Conservation (phyloP, 176 grass and related monocot genomes). For the Avena atlantica region DNA sequence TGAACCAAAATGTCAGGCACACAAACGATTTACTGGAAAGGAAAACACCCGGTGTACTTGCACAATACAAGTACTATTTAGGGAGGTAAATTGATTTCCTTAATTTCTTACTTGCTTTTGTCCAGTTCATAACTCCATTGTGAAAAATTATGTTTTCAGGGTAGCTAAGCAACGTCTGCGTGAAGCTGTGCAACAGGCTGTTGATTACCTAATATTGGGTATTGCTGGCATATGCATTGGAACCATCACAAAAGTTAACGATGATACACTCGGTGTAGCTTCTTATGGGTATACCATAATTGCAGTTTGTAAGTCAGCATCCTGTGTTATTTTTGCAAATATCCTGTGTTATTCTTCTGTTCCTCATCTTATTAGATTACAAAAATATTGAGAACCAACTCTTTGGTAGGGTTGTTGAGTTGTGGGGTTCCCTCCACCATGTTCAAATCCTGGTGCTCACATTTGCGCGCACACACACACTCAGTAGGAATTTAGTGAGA, state of each 20-base stretch:
- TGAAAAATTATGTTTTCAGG: slow-evolving; percentile 55
- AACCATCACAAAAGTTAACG: slow-evolving; percentile 64
- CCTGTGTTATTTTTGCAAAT: slow-evolving; percentile 23
- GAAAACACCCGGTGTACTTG: slow-evolving; percentile 60
- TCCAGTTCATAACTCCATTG: slow-evolving; percentile 32
- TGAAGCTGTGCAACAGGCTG: slow-evolving; percentile 57
- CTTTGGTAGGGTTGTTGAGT: not conserved
- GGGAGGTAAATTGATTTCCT: slow-evolving; percentile 64
- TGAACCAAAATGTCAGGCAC: slow-evolving; percentile 34
- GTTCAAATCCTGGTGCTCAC: not conserved
- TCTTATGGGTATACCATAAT: slow-evolving; percentile 77
- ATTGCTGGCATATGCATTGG: slow-evolving; percentile 79
- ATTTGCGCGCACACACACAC: not conserved
- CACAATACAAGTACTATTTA: slow-evolving; percentile 71
- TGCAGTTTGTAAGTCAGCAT: slow-evolving; percentile 73
- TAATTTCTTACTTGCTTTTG: slow-evolving; percentile 8
- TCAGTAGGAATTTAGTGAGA: slow-evolving; percentile 6
- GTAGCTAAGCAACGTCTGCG: slow-evolving; percentile 67
- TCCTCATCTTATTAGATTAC: not conserved
- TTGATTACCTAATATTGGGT: slow-evolving; percentile 76
- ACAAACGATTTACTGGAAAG: slow-evolving; percentile 57
- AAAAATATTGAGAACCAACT: not conserved
- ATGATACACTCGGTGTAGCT: slow-evolving; percentile 63
- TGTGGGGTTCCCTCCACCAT: not conserved
- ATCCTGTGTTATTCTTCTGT: not conserved